Evolutionary conservation across 192 early-diverging fungal species (phyloP).

Genomic region (Paraglomus brasilianum): DNA sequence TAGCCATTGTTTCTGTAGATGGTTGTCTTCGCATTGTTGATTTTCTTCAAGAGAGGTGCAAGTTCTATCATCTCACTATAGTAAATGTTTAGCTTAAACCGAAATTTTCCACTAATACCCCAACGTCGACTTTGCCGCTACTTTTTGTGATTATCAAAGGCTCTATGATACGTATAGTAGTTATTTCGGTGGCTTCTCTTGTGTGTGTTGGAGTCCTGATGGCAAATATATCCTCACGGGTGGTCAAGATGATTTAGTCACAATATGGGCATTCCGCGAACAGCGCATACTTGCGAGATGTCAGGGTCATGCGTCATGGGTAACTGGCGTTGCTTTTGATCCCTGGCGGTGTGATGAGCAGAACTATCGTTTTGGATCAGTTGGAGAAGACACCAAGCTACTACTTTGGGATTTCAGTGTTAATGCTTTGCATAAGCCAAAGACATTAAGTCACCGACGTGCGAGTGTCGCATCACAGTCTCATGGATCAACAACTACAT

Average conservation of each 20-base stretch:
- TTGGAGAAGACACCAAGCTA: slow-evolving; percentile 85
- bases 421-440: slow-evolving; percentile 71
- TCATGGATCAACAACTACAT: slow-evolving; percentile 1
- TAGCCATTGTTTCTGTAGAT: slow-evolving; percentile 80
- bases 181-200: slow-evolving; percentile 87
- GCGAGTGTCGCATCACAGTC: slow-evolving; percentile 41
- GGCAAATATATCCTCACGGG: slow-evolving; percentile 81
- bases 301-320: slow-evolving; percentile 91
- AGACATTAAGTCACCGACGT: slow-evolving; percentile 50
- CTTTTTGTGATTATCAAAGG: slow-evolving; percentile 26
- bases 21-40: slow-evolving; percentile 79
- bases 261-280: slow-evolving; percentile 82
- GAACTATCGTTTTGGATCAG: slow-evolving; percentile 83
- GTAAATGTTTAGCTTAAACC: background rate
- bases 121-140: background rate
- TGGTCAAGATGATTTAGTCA: slow-evolving; percentile 91
- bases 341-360: slow-evolving; percentile 72
- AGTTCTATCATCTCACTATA: slow-evolving; percentile 7
- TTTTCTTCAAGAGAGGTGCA: slow-evolving; percentile 58
- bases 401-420: slow-evolving; percentile 95
- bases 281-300: slow-evolving; percentile 80
- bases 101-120: background rate
- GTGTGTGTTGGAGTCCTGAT: slow-evolving; percentile 90
- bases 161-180: slow-evolving; percentile 73
- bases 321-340: slow-evolving; percentile 83